Evolutionary conservation across 257 asterid species (phyloP), one percentile per base, ranked within the genome.

Genomic region (Ilex asprella): DNA sequence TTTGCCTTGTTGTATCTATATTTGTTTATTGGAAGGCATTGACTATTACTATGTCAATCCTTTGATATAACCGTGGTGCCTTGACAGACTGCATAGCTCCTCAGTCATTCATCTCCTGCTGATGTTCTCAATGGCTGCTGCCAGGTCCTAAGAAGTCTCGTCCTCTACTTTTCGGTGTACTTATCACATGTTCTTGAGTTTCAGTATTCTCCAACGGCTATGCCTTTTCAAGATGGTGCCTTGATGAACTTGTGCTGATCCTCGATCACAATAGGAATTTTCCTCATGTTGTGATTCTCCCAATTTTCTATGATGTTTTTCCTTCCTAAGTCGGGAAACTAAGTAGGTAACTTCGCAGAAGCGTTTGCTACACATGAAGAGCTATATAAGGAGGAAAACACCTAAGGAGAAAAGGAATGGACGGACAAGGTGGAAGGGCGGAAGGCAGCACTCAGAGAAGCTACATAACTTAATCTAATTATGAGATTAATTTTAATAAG

Each of bases 151-250:
- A 3, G 57, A 21, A 53, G 57, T 27, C 57, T 53, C 57, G 15
- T 53, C 57, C 15, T 53, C 57, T 14, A 53, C 9, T 14, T 53
- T 6, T 6, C 57, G 57, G 30, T 53, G 10, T 16, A 2, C 10
- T 14, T 53, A 53, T 16, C 57, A 53, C 15, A 27, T 53, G 30
- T 53, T 53, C 57, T 21, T 53, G 57, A 53, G 57, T 53, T 53
- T 53, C 30, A 15, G 30, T 53, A 8, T 53, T 53, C 27, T 53
- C 57, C 3, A 53, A 53, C 3, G 57, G 15, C 21, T 53, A 53
- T 53, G 57, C 30, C 15, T 53, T 27, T 14, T 53, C 57, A 15
- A 8, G 15, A 21, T 53, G 57, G 57, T 53, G 57, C 10, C 57
- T 53, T 21, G 15, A 15, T 14, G 57, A 53, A n/a, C 57, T 53